Percentiles rank a stretch among this genome's conserved stretches.
These are phyloP conservation scores for Ministeria vibrans DNA, from an alignment of 78 protist genomes.

Conservation along the genomic window DNA sequence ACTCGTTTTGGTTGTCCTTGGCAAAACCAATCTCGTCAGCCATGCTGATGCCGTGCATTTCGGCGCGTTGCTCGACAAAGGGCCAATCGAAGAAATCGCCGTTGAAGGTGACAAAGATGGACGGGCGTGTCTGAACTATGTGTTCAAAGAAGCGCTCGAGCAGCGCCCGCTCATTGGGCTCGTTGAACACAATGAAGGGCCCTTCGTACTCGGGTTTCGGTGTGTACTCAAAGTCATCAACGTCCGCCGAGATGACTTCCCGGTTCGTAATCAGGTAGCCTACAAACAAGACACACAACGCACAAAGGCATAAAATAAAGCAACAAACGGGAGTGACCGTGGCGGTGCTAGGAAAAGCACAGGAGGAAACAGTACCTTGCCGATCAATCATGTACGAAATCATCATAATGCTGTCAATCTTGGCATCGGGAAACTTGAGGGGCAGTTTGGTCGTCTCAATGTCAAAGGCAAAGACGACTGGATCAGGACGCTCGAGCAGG, in stretches of 20 bases:
- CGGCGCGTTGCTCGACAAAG: slow-evolving; percentile 83
- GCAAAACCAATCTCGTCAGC: slow-evolving; percentile 53
- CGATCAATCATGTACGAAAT: slow-evolving; percentile 98
- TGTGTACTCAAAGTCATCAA: slow-evolving; percentile 91
- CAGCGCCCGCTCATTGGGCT: slow-evolving; percentile 50
- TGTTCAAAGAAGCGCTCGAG: slow-evolving; percentile 64
- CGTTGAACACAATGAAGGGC: slow-evolving; percentile 83
- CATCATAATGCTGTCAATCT: slow-evolving; percentile 87
- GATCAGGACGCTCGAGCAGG: slow-evolving; percentile 65
- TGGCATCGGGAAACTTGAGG: slow-evolving; percentile 90
- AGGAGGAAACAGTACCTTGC: no score
- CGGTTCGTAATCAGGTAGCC: slow-evolving; percentile 95
- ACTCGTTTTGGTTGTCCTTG: slow-evolving; percentile 42
- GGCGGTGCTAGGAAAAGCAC: no score
- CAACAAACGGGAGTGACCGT: no score
- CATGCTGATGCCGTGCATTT: slow-evolving; percentile 45
- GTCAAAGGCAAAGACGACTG: slow-evolving; percentile 93
- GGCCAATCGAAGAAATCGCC: slow-evolving; percentile 99
- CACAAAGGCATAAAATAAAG: no score
- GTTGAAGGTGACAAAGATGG: slow-evolving; percentile 91
- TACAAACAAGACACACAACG: no score
- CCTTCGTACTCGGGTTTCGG: slow-evolving; percentile 90
- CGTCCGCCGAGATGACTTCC: slow-evolving; percentile 85
- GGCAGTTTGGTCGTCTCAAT: slow-evolving; percentile 95
- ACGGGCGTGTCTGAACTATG: slow-evolving; percentile 69